Evolutionary conservation across 371 early-diverging fungal genomes (phyloP).

Genomic region (Apophysomyces elegans): DNA sequence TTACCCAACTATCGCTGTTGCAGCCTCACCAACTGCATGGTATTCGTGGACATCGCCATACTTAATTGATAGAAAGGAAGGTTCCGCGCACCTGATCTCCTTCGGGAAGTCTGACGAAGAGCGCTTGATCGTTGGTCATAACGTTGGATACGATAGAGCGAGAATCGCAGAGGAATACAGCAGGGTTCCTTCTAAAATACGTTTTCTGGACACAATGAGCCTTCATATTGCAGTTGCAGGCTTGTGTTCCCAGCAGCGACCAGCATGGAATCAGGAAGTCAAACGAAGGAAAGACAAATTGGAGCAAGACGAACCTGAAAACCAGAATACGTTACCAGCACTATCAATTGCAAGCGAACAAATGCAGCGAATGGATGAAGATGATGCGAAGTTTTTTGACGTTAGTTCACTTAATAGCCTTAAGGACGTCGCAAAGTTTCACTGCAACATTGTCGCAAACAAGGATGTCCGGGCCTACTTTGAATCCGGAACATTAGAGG

Average conservation of each 20-base stretch:
- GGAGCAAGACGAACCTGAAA: slow-evolving; percentile 15
- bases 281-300: slow-evolving; percentile 45
- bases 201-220: slow-evolving; percentile 93
- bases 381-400: slow-evolving; percentile 55
- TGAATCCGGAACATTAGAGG: slow-evolving; percentile 58
- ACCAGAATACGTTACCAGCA: slow-evolving; percentile 31
- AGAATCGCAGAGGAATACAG: slow-evolving; percentile 88
- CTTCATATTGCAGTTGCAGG: slow-evolving; percentile 93
- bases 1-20: slow-evolving; percentile 86
- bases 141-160: slow-evolving; percentile 92
- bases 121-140: slow-evolving; percentile 87
- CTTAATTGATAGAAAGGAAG: slow-evolving; percentile 43
- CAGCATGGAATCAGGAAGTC: slow-evolving; percentile 73
- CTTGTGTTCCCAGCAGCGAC: slow-evolving; percentile 88
- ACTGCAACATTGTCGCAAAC: slow-evolving; percentile 74
- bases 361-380: slow-evolving; percentile 23
- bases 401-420: slow-evolving; percentile 83
- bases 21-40: slow-evolving; percentile 78
- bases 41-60: slow-evolving; percentile 93
- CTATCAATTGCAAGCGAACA: slow-evolving; percentile 31
- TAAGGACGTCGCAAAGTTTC: slow-evolving; percentile 77
- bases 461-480: slow-evolving; percentile 79
- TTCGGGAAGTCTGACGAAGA: slow-evolving; percentile 45
- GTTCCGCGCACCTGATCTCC: slow-evolving; percentile 68
- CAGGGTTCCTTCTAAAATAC: slow-evolving; percentile 47